Evolutionary conservation across 306 rosid species (phyloP), one percentile per base, ranked within the genome.

Genomic region (Senna tora): DNA sequence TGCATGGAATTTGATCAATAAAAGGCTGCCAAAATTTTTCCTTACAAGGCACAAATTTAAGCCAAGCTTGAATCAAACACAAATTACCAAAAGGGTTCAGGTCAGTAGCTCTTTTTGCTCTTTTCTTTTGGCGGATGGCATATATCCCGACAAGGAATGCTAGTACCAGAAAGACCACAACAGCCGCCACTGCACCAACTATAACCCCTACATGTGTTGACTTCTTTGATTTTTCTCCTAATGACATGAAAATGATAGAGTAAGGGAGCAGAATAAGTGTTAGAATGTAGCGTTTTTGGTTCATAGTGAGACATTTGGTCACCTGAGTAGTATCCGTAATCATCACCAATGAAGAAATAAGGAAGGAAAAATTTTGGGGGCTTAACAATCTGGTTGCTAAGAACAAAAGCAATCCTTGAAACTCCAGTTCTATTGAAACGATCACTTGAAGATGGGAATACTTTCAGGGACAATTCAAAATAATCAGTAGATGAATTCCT

Each of bases 151-250:
- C 86, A 68, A 85, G 71, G 65, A 79, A 5, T 52, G 89, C 75
- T 47, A 85, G n/a, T 60, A 86, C 77, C 76, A 90, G 42, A 69
- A 88, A 61, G 33, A 75, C 81, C 63, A 76, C 14, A 76, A 84
- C 87, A 54, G 91, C 96, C 75, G 75, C 80, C 5, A 80, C 90
- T 38, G 82, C 89, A 34, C 98, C 96, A 77, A 88, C 68, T 36
- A 85, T 81, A 38, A 80, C 56, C 12, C 80, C 83, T 4, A 61
- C 73, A 63, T 66, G n/a, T 5, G 49, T 12, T 38, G 86, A 71
- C 47, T 77, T 85, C 22, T 85, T 73, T 36, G 36, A 57, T 3
- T 67, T 32, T 47, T 71, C 78, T 49, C 56, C 75, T 52, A 51
- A 54, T 36, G 38, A 42, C 42, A 47, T n/a, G 33, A 69, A 19